These are phyloP conservation scores for Cordyceps pruinosa DNA, from an alignment of 2,329 filamentous ascomycete genomes.

Conservation along the genomic window DNA sequence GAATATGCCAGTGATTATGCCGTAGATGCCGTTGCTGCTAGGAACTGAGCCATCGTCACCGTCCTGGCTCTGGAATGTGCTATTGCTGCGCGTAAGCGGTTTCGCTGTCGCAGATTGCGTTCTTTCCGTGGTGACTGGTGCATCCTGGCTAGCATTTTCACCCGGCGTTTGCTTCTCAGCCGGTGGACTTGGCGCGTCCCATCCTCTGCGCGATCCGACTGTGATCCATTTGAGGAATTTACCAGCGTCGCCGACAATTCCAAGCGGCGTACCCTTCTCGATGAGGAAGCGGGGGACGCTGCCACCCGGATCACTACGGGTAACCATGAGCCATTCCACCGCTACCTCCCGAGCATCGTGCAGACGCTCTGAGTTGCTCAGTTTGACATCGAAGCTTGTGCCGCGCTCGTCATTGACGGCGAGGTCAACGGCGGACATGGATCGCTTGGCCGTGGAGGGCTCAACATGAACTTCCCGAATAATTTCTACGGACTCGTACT, in stretches of 20 bases:
- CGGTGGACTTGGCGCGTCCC: conserved; percentile 27
- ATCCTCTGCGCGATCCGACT: conserved; percentile 24
- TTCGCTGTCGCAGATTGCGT: background rate
- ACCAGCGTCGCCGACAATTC: conserved; percentile 69
- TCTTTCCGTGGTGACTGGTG: background rate
- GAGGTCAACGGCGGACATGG: conserved; percentile 28
- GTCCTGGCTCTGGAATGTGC: background rate
- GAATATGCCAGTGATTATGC: conserved; percentile 47
- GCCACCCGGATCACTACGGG: conserved; percentile 79
- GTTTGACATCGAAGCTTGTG: conserved; percentile 6
- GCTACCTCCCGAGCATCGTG: conserved; percentile 32
- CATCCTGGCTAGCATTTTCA: background rate
- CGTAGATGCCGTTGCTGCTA: conserved; percentile 44
- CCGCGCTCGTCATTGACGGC: conserved; percentile 2
- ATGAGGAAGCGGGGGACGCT: conserved; percentile 86
- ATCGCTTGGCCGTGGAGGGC: conserved; percentile 28
- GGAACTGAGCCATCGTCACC: conserved; percentile 27
- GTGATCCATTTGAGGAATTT: conserved; percentile 75
- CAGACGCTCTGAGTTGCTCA: conserved; percentile 10
- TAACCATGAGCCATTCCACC: conserved; percentile 90
- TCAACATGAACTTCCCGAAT: conserved; percentile 71
- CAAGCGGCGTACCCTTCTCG: conserved; percentile 77
- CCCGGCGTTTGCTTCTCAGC: conserved; percentile 7
- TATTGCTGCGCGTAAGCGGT: background rate
- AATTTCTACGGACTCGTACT: conserved; percentile 87